Percentiles rank a stretch among this genome's conserved stretches.
Evolutionary conservation across 768 basidiomycete genomes (phyloP).

Genomic region (Leccinellum rugosiceps): DNA sequence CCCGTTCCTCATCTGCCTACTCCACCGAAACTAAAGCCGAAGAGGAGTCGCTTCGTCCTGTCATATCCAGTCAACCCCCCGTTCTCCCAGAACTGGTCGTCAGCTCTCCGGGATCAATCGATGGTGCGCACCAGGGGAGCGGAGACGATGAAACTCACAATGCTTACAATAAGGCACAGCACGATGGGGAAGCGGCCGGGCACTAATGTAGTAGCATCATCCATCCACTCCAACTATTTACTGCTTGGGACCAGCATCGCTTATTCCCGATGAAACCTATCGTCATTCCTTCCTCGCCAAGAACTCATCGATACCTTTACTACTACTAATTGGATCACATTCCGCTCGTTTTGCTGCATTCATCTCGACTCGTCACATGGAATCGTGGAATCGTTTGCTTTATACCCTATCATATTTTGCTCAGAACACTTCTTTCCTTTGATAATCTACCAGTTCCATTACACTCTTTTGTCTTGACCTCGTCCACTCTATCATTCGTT

Average conservation of each 20-base stretch:
- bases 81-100: constrained; percentile 35
- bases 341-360: constrained; percentile 17
- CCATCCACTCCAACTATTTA: background rate
- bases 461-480: background rate
- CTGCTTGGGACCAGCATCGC: background rate
- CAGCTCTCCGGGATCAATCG: constrained; percentile 32
- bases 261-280: background rate
- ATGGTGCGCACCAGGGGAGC: constrained; percentile 22
- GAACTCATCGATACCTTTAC: background rate
- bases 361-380: background rate
- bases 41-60: constrained; percentile 16
- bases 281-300: background rate
- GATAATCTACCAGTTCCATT: background rate
- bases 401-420: constrained; percentile 7
- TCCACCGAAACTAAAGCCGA: constrained; percentile 30
- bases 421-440: background rate
- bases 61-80: constrained; percentile 29
- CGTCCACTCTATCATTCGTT: background rate
- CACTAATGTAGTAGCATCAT: constrained; percentile 14
- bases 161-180: constrained; percentile 19
- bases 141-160: constrained; percentile 12
- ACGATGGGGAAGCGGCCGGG: constrained; percentile 19
- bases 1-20: constrained; percentile 30
- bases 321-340: background rate
- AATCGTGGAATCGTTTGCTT: constrained; percentile 3